Evolutionary conservation across 805 yeast genomes (phyloP).

Genomic region (Pichia eremophila): DNA sequence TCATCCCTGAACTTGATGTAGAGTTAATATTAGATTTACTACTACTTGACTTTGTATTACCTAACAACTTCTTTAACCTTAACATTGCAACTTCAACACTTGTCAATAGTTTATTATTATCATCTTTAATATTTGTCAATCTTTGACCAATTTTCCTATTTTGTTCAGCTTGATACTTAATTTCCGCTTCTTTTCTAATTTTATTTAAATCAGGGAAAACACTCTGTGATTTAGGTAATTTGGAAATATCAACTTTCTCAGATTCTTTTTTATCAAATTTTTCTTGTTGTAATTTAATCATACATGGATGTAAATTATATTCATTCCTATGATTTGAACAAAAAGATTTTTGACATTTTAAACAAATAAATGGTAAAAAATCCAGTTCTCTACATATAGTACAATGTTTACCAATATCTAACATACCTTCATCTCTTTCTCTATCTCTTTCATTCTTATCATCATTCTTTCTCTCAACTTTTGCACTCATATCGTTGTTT

Average conservation of each 20-base stretch:
- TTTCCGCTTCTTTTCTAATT: constrained; percentile 30
- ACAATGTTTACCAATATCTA: constrained; percentile 55
- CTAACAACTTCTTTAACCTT: constrained; percentile 9
- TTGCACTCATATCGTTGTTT: no score
- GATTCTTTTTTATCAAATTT: constrained; percentile 1
- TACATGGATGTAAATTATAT: constrained; percentile 24
- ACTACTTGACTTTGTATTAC: no score
- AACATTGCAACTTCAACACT: constrained; percentile 12
- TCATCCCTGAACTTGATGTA: no score
- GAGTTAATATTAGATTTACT: neutral
- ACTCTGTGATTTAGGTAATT: constrained; percentile 33
- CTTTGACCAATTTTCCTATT: constrained; percentile 8
- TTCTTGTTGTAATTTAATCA: constrained; percentile 15
- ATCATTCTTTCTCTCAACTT: neutral
- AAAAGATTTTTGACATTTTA: constrained; percentile 29
- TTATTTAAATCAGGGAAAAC: constrained; percentile 44
- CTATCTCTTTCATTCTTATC: constrained; percentile 6
- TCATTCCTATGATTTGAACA: constrained; percentile 42
- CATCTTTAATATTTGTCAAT: constrained; percentile 2
- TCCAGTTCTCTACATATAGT: constrained; percentile 42
- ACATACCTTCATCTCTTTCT: constrained; percentile 26
- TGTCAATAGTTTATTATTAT: constrained; percentile 4
- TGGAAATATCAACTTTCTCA: constrained; percentile 6
- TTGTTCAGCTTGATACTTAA: constrained; percentile 7
- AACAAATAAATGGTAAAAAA: constrained; percentile 50